Base-by-base conservation (phyloP, 2,329 filamentous ascomycete species). In the Sarocladium oryzae region DNA sequence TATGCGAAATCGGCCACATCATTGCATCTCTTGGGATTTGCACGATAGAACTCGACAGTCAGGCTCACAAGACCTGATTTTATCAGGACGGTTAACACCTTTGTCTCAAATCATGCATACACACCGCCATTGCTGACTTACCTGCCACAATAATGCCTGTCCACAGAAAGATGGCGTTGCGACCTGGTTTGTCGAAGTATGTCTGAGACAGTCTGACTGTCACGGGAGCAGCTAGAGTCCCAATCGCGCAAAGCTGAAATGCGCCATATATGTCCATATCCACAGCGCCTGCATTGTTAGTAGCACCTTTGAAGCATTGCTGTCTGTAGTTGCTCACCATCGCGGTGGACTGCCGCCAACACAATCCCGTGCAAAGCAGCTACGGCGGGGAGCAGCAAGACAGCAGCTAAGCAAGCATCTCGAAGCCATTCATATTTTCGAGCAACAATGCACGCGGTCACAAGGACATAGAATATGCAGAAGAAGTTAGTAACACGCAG, bases 241-340 rank as follows among this genome's bases (percentile, higher is more conserved):
- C 83, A 33, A 87, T 82, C 0, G 82, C 74, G 53, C 83, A 86
- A 0, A 86, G 62, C 56, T 87, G 84, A 55, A 86, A 85, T 8
- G 82, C 81, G 1, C 84, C 84, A 52, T 78, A 87, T 3, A 86
- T 69, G 56, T 87, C 84, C 76, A 87, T 79, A 58, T 86, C 83
- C 13, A 85, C 75, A 13, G 79, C 82, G 49, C 69, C 82, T 84
- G n/a, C n/a, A n/a, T 3, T 20, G 52, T 21, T 53, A 1, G 10
- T n/a, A 28, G 23, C 18, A 35, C 30, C 52, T 6, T n/a, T 8
- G 33, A 8, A 10, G 13, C 15, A 15, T 6, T n/a, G 7, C 21
- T 4, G 4, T 30, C 11, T 13, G 18, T 4, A 16, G 4, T 20
- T 20, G 60, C 77, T 66, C 57, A 83, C 82, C 71, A 52, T 79